These are phyloP conservation scores for Trichoderma sp. DNA, from an alignment of 2,329 filamentous ascomycete genomes.

Conservation along the genomic window DNA sequence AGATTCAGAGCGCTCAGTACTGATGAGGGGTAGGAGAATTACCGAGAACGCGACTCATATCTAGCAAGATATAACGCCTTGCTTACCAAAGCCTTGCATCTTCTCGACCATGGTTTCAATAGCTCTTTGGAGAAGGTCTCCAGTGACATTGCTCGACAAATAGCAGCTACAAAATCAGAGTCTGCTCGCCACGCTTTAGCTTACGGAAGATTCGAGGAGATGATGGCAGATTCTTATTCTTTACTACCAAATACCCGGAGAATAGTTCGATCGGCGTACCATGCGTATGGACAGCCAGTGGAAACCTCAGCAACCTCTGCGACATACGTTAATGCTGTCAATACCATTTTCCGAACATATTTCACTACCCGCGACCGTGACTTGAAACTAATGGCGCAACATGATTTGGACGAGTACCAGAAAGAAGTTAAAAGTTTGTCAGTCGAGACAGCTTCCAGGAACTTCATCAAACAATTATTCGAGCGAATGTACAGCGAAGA, in stretches of 20 bases:
- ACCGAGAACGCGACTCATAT: slow-evolving; percentile 86
- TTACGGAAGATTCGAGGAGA: slow-evolving; percentile 63
- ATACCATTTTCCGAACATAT: slow-evolving; percentile 60
- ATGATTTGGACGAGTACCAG: slow-evolving; percentile 58
- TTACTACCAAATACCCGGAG: slow-evolving; percentile 60
- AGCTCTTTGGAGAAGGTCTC: slow-evolving; percentile 57
- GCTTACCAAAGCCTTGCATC: slow-evolving; percentile 67
- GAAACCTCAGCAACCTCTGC: slow-evolving; percentile 50
- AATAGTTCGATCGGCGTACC: slow-evolving; percentile 56
- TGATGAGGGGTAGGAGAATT: slow-evolving; percentile 61
- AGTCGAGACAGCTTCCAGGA: slow-evolving; percentile 59
- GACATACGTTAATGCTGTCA: slow-evolving; percentile 58
- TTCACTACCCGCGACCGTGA: slow-evolving; percentile 57
- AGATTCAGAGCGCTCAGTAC: background rate
- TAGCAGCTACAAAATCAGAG: slow-evolving; percentile 59
- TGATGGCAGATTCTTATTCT: slow-evolving; percentile 60
- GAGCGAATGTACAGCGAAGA: slow-evolving; percentile 61
- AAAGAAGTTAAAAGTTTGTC: slow-evolving; percentile 55
- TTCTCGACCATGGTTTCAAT: slow-evolving; percentile 62
- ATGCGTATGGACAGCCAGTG: slow-evolving; percentile 53
- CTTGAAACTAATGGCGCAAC: slow-evolving; percentile 56
- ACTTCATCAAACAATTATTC: slow-evolving; percentile 63
- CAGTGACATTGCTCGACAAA: slow-evolving; percentile 58
- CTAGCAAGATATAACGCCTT: slow-evolving; percentile 84
- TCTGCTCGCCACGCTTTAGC: slow-evolving; percentile 63